Conservation (phyloP, 306 rosid genomes). For the Lablab purpureus region DNA sequence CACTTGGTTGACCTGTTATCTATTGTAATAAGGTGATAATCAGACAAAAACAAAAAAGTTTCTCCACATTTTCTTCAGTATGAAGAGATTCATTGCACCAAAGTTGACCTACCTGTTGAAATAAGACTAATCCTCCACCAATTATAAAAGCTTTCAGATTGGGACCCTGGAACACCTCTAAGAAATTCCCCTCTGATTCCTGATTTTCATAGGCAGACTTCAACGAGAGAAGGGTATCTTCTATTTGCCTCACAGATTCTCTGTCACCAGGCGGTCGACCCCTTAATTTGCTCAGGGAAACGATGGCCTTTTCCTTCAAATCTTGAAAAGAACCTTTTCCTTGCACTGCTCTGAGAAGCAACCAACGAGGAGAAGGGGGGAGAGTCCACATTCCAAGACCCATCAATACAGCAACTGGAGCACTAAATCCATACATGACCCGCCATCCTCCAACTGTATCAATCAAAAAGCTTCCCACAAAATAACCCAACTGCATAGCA, state of each 20-base stretch:
- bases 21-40: constrained; percentile 57
- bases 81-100: constrained; percentile 29
- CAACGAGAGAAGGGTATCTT: constrained; percentile 74
- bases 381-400: constrained; percentile 86
- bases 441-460: constrained; percentile 90
- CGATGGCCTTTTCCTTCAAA: constrained; percentile 72
- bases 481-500: constrained; percentile 84
- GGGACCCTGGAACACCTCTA: constrained; percentile 95
- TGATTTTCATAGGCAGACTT: constrained; percentile 75
- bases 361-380: constrained; percentile 94
- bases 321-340: constrained; percentile 82
- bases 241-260: constrained; percentile 83
- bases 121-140: constrained; percentile 92
- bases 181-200: constrained; percentile 82
- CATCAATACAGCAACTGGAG: constrained; percentile 87
- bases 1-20: constrained; percentile 99
- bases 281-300: constrained; percentile 77
- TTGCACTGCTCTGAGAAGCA: constrained; percentile 95
- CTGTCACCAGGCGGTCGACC: constrained; percentile 82
- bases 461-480: constrained; percentile 90
- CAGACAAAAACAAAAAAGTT: constrained; percentile 42
- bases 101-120: constrained; percentile 81
- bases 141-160: constrained; percentile 88
- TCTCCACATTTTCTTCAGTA: constrained; percentile 48
- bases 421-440: constrained; percentile 88